Percentiles rank a stretch among this genome's conserved stretches.
phyloP scores from a whole-genome alignment of 331 rosid genomes.

The Malus hybrid region DNA sequence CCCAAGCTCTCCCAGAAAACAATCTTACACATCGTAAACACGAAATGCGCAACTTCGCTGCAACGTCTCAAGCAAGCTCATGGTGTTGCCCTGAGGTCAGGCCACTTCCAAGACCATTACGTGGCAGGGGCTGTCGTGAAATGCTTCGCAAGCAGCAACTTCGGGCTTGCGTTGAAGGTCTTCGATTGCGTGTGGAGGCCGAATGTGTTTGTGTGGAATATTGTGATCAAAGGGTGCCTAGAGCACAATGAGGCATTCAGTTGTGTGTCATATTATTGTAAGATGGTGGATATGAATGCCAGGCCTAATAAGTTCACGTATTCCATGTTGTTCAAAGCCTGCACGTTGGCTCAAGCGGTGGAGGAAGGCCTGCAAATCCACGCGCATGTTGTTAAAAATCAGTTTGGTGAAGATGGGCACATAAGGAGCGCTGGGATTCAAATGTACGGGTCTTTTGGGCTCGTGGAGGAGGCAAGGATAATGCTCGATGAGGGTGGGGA shows the following conservation, averaged over 20 bases:
- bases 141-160: constrained; percentile 31
- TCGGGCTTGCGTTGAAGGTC: constrained; percentile 36
- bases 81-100: constrained; percentile 30
- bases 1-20: constrained; percentile 43
- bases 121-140: constrained; percentile 41
- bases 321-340: constrained; percentile 47
- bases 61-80: constrained; percentile 43
- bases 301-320: constrained; percentile 52
- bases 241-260: constrained; percentile 30
- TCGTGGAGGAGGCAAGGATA: constrained; percentile 28
- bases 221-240: constrained; percentile 42
- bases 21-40: constrained; percentile 32
- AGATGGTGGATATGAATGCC: constrained; percentile 28
- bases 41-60: constrained; percentile 30
- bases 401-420: constrained; percentile 33
- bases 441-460: constrained; percentile 45
- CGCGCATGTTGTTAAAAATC: constrained; percentile 40
- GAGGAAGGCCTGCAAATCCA: constrained; percentile 42
- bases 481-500: constrained; percentile 19
- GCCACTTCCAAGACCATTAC: constrained; percentile 46
- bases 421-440: constrained; percentile 51
- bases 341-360: constrained; percentile 22
- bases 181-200: constrained; percentile 38
- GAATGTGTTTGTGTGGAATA: constrained; percentile 57
- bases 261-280: constrained; percentile 28